These are phyloP conservation scores for Glonium stellatum DNA, from an alignment of 495 filamentous ascomycete genomes.

Conservation along the genomic window DNA sequence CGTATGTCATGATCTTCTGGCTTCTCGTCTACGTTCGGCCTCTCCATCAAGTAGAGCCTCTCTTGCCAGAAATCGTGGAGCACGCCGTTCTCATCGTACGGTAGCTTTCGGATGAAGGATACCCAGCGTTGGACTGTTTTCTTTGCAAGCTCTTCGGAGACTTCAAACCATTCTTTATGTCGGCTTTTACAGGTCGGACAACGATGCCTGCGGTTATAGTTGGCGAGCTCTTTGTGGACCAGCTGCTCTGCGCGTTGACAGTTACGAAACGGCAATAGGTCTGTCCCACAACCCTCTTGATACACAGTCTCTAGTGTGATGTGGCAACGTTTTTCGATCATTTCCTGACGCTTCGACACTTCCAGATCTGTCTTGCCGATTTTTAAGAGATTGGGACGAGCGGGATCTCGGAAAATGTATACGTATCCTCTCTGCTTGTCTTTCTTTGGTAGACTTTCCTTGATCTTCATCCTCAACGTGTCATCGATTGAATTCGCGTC, in stretches of 20 bases:
- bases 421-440: background rate
- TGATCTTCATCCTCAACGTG: background rate
- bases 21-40: background rate
- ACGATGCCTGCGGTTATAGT: background rate
- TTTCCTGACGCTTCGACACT: background rate
- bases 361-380: background rate
- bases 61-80: background rate
- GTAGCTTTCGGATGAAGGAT: background rate
- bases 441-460: background rate
- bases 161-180: conserved; percentile 2
- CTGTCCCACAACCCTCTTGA: no score
- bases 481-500: background rate
- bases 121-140: background rate
- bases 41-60: background rate
- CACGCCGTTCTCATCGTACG: background rate
- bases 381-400: background rate
- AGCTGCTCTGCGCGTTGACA: background rate
- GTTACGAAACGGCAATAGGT: background rate
- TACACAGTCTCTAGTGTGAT: background rate
- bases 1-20: background rate
- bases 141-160: background rate
- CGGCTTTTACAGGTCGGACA: no score
- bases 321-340: background rate
- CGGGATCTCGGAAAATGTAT: background rate
- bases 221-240: background rate